Base-by-base conservation (phyloP, 768 basidiomycete genomes). In the Auricularia cornea region DNA sequence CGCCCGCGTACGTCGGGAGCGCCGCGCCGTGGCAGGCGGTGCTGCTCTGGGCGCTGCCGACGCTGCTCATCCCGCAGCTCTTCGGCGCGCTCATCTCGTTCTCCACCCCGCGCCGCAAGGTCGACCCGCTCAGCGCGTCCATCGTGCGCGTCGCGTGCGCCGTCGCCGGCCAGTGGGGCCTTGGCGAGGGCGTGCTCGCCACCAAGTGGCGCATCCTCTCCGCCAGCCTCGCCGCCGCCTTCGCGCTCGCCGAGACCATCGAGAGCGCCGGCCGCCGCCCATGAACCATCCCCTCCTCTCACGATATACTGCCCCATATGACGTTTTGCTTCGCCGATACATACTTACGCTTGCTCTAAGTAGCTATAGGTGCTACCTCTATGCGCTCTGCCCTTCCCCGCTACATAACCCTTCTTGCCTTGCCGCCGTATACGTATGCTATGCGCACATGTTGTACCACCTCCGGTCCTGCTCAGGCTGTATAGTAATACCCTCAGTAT, bases 171-270 rank as follows among this genome's bases (percentile, higher is more conserved):
- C 51, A 63, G 59, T 26, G 67, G 68, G 14, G 66, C 68, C 69
- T 83, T 44, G 84, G 87, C 66, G 57, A 59, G 35, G 48, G 60
- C 48, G 78, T 85, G 3, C 71, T 89, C 6, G 85, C 85, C 4
- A 72, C 74, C 40, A 75, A 78, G 31, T 82, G 82, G 79, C 80
- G 88, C 54, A 76, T 87, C 1, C 73, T 87, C 62, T 78, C 73
- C 54, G 84, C 88, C 0, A 73, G 78, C 3, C 73, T 88, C 32
- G 78, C 80, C 10, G 78, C 85, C 12, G 85, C 85, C 0, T 87
- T 88, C 68, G 83, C 88, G 2, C 86, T 88, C 66, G 83, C 86
- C 1, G 88, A 89, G 71, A 84, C 84, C 0, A 81, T 89, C 60
- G 76, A 77, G n/a, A 71, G 74, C 54, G 68, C 68, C 62, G 33